These are phyloP conservation scores for Phytophthora cactorum DNA, from an alignment of 352 stramenopile genomes.

Conservation along the genomic window DNA sequence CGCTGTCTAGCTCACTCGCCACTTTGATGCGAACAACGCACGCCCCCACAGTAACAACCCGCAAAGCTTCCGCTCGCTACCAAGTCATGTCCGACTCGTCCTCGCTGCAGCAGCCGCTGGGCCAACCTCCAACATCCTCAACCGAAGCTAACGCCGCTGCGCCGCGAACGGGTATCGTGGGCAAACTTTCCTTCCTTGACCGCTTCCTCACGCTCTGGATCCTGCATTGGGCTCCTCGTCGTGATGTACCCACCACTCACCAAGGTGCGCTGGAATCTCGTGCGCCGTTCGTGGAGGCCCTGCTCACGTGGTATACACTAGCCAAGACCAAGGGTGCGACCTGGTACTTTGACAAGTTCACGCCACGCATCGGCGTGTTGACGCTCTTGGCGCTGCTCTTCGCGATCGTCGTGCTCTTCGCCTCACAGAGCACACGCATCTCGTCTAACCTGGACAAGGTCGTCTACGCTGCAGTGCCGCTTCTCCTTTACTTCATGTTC, in stretches of 20 bases:
- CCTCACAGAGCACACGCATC: constrained; percentile 67
- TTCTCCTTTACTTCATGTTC: constrained; percentile 66
- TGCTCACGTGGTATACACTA: constrained; percentile 48
- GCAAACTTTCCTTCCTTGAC: constrained; percentile 46
- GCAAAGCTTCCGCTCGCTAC: neutral
- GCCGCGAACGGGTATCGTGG: neutral
- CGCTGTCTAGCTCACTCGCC: neutral
- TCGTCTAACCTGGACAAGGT: constrained; percentile 61
- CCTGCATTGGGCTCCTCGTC: constrained; percentile 51
- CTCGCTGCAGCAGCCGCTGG: constrained; percentile 6
- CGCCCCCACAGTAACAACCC: neutral
- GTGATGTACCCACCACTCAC: constrained; percentile 66
- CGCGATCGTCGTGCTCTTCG: constrained; percentile 73
- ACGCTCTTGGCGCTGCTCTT: constrained; percentile 64
- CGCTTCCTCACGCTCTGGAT: constrained; percentile 63
- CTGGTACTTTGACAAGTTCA: constrained; percentile 60
- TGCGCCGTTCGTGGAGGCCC: constrained; percentile 49
- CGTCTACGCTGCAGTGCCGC: constrained; percentile 56
- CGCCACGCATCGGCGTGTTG: constrained; percentile 48
- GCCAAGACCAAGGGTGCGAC: constrained; percentile 38
- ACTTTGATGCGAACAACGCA: neutral
- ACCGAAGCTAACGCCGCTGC: neutral
- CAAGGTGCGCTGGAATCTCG: constrained; percentile 60
- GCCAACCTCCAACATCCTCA: neutral
- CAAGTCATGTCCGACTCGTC: constrained; percentile 1